Conservation (phyloP, 164 flowering plant genomes). For the Chloranthus sessilifolius region DNA sequence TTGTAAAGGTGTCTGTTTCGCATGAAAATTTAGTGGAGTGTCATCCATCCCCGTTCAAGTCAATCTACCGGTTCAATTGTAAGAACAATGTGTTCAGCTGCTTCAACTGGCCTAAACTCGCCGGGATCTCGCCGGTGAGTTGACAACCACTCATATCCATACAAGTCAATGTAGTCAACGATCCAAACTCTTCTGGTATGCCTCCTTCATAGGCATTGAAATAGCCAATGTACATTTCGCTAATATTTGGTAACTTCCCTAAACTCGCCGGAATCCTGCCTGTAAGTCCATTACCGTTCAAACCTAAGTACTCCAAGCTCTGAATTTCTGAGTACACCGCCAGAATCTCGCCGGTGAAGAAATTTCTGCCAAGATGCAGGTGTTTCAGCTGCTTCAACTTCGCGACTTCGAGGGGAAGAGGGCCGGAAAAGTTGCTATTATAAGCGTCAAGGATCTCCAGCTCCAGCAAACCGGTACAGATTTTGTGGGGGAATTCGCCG, state of each 20-base stretch:
- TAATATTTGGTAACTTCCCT: constrained; percentile 30
- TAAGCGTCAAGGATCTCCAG: constrained; percentile 61
- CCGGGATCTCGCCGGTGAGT: constrained; percentile 73
- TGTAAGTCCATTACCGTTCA: constrained; percentile 50
- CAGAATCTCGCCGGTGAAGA: constrained; percentile 67
- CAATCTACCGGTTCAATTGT: constrained; percentile 51
- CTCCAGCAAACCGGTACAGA: constrained; percentile 25
- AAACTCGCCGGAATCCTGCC: constrained; percentile 56
- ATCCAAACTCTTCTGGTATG: constrained; percentile 62
- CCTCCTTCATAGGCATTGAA: constrained; percentile 44
- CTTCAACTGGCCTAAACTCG: constrained; percentile 43
- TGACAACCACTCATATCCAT: constrained; percentile 57
- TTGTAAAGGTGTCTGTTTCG: no score
- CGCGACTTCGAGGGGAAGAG: constrained; percentile 40
- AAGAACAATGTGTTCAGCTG: constrained; percentile 55
- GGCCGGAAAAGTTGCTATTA: constrained; percentile 66
- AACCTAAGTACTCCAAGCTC: constrained; percentile 49
- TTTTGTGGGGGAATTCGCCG: constrained; percentile 39
- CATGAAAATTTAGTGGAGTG: no score
- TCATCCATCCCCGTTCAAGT: no score
- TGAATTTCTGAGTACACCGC: constrained; percentile 39
- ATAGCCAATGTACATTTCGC: constrained; percentile 39
- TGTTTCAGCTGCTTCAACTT: constrained; percentile 34
- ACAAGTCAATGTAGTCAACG: constrained; percentile 26
- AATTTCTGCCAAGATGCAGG: constrained; percentile 67